phyloP scores from a whole-genome alignment of 2,329 filamentous ascomycete species.

The Drechslerella coelobrocha region DNA sequence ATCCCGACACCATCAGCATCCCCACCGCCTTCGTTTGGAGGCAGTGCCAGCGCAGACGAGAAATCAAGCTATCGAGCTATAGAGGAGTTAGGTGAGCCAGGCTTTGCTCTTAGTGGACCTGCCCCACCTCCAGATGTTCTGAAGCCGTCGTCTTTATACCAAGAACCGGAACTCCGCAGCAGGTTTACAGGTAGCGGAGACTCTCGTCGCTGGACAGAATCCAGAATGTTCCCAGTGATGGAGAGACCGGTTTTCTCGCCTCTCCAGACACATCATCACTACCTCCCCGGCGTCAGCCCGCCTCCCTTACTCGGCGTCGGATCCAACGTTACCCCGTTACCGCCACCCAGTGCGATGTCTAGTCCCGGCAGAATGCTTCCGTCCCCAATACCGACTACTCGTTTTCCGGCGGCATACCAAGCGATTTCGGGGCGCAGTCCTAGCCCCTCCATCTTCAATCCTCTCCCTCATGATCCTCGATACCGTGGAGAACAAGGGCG shows the following conservation, averaged over 20 bases:
- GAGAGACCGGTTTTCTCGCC: constrained; percentile 37
- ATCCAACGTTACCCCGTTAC: constrained; percentile 32
- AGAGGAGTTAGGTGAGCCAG: constrained; percentile 31
- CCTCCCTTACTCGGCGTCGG: constrained; percentile 34
- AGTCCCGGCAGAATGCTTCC: constrained; percentile 41
- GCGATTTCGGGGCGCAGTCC: constrained; percentile 38
- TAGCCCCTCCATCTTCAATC: constrained; percentile 41
- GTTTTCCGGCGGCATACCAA: constrained; percentile 48
- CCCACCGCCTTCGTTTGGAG: constrained; percentile 25
- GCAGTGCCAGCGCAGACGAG: constrained; percentile 29
- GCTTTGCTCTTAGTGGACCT: constrained; percentile 43
- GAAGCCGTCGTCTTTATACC: constrained; percentile 26
- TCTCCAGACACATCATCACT: constrained; percentile 42
- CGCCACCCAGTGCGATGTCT: constrained; percentile 35
- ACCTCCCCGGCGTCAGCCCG: constrained; percentile 37
- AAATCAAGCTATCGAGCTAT: constrained; percentile 26
- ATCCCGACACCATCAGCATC: constrained; percentile 22
- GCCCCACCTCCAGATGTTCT: constrained; percentile 48
- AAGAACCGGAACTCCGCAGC: constrained; percentile 28
- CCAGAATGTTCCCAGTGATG: constrained; percentile 29
- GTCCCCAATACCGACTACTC: constrained; percentile 30
- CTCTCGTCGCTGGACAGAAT: constrained; percentile 36
- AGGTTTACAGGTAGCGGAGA: constrained; percentile 39
- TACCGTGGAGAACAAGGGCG: constrained; percentile 19
- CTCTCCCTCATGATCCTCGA: constrained; percentile 18